These are phyloP conservation scores for Jackrogersella minutella DNA, from an alignment of 495 filamentous ascomycete species.

Conservation along the genomic window DNA sequence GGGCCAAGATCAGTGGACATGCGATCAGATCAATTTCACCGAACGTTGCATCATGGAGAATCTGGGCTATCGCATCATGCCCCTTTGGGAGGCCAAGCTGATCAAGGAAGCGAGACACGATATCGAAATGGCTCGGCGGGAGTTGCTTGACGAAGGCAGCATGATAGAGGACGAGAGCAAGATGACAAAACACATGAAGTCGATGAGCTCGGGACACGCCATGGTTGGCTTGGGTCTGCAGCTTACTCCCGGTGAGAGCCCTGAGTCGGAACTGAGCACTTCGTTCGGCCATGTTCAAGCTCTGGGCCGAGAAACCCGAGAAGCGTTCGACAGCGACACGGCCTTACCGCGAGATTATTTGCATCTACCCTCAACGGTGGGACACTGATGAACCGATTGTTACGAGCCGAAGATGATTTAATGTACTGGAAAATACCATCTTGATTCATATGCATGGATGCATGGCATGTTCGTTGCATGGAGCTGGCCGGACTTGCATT, in stretches of 20 bases:
- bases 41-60: constrained; percentile 64
- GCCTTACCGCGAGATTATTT: constrained; percentile 25
- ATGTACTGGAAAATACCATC: constrained; percentile 9
- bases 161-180: constrained; percentile 33
- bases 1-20: constrained; percentile 60
- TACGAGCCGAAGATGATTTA: constrained; percentile 15
- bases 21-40: constrained; percentile 63
- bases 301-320: constrained; percentile 17
- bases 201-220: constrained; percentile 51
- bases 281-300: constrained; percentile 24
- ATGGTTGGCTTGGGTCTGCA: constrained; percentile 49
- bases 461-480: constrained; percentile 29
- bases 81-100: constrained; percentile 56
- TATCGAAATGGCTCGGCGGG: constrained; percentile 62
- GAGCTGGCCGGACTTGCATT: constrained; percentile 27
- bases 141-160: constrained; percentile 40
- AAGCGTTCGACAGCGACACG: constrained; percentile 28
- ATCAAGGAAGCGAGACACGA: constrained; percentile 60
- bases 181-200: constrained; percentile 46
- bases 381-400: constrained; percentile 21
- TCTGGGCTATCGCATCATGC: constrained; percentile 60
- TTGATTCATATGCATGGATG: constrained; percentile 26
- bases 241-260: constrained; percentile 53
- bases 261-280: constrained; percentile 42
- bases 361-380: constrained; percentile 12